phyloP scores from a whole-genome alignment of 768 basidiomycete genomes.

The Zangia roseola region DNA sequence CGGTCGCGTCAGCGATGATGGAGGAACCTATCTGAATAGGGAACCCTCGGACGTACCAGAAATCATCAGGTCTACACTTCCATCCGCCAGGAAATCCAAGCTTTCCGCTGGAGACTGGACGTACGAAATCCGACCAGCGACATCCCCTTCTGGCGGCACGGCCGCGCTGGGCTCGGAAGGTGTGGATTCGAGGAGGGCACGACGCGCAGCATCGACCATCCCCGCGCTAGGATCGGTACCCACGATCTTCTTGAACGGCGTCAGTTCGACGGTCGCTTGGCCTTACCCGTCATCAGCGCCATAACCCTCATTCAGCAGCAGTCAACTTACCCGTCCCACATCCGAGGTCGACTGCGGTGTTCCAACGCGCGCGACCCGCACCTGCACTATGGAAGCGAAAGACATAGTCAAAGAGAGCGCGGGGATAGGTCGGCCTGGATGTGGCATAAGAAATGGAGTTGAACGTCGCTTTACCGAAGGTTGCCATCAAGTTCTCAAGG shows the following conservation, averaged over 20 bases:
- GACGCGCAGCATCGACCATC: conserved; percentile 64
- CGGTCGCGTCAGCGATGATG: too few relatives aligned
- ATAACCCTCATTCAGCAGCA: too few relatives aligned
- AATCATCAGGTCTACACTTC: conserved; percentile 65
- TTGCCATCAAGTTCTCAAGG: conserved; percentile 46
- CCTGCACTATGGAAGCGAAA: conserved; percentile 52
- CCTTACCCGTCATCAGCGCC: conserved; percentile 38
- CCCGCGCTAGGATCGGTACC: conserved; percentile 71
- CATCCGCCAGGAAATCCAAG: conserved; percentile 46
- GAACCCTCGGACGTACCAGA: conserved; percentile 45
- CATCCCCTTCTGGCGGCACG: background rate
- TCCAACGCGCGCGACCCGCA: conserved; percentile 36
- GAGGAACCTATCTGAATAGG: too few relatives aligned
- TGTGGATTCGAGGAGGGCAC: conserved; percentile 9
- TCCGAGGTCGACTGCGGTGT: conserved; percentile 70
- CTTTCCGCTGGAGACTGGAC: conserved; percentile 52
- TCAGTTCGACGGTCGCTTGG: conserved; percentile 64
- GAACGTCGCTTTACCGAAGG: conserved; percentile 71
- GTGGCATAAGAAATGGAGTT: conserved; percentile 66
- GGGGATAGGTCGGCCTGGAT: conserved; percentile 72
- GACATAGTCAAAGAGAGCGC: conserved; percentile 59
- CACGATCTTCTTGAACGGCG: conserved; percentile 55
- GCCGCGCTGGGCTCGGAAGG: conserved; percentile 8
- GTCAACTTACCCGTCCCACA: conserved; percentile 72
- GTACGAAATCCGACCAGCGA: conserved; percentile 31